A percentile compares a stretch with the other conserved stretches of the same genome.
These are phyloP conservation scores for Malus hybrid DNA, from an alignment of 331 rosid species.

Conservation along the genomic window DNA sequence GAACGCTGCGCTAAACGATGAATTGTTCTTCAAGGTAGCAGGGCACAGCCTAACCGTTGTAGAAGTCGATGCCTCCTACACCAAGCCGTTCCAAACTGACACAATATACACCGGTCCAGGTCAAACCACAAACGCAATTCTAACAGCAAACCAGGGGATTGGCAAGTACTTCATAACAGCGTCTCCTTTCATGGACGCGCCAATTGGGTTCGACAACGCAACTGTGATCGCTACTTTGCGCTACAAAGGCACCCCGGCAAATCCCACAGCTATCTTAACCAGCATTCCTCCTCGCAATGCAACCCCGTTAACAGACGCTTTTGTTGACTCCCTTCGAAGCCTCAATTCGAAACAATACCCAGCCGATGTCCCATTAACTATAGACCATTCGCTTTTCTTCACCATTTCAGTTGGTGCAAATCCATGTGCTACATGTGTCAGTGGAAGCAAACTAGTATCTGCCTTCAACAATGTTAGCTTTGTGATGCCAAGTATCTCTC, in stretches of 20 bases:
- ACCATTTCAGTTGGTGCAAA: slow-evolving; percentile 47
- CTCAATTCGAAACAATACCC: slow-evolving; percentile 56
- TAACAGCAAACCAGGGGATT: slow-evolving; percentile 31
- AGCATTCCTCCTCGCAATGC: slow-evolving; percentile 56
- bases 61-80: slow-evolving; percentile 69
- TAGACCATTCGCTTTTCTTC: slow-evolving; percentile 57
- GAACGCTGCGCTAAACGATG: slow-evolving; percentile 68
- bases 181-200: slow-evolving; percentile 79
- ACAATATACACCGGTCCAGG: slow-evolving; percentile 60
- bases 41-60: slow-evolving; percentile 46
- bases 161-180: slow-evolving; percentile 57
- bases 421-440: slow-evolving; percentile 37
- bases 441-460: slow-evolving; percentile 21
- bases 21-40: slow-evolving; percentile 65
- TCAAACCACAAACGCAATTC: slow-evolving; percentile 59
- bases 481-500: slow-evolving; percentile 42
- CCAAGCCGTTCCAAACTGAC: slow-evolving; percentile 60
- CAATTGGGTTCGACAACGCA: slow-evolving; percentile 48
- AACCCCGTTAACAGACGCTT: slow-evolving; percentile 35
- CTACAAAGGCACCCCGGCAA: slow-evolving; percentile 40
- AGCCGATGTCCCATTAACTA: slow-evolving; percentile 40
- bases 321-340: slow-evolving; percentile 53
- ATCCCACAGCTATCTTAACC: slow-evolving; percentile 27
- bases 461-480: slow-evolving; percentile 52
- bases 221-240: slow-evolving; percentile 46